Evolutionary conservation across 805 yeast species (phyloP), one percentile per base, ranked within the genome.

Genomic region (Clavispora carvajalis): DNA sequence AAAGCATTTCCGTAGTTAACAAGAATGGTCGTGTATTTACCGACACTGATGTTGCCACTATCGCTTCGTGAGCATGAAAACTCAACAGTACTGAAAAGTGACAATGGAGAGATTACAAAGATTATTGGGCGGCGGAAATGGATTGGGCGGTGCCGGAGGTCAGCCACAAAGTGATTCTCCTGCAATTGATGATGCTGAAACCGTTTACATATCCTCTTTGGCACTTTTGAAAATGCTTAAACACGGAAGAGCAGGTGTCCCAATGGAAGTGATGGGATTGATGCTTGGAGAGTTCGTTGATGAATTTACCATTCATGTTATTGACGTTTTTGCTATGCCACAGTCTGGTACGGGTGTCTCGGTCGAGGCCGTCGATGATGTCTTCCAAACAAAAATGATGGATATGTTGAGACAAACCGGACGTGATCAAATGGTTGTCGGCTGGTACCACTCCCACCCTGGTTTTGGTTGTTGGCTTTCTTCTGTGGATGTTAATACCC

Each of bases 381-480:
- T 95, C 37, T 93, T 93, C 70, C 99, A 93, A 64, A 90, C 98
- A 3, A 86, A 83, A 60, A 95, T 93, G 99, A 93, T 93, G 99
- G 99, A 93, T 59, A 93, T 93, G 99, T 76, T 93, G 58, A 82
- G 85, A 66, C 99, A 93, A 63, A 93, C 99, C 1, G 99, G 99
- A n/a, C 77, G 99, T 63, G 97, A 90, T 65, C 95, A 93, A 62
- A 89, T 87, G 87, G 99, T 93, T 39, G 99, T 93, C 37, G 99
- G 99, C 24, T 93, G 99, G 99, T 93, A 93, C 70, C 99, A 93
- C 62, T 90, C 98, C 11, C 99, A 93, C 67, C 99, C 99, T 4
- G 99, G 99, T 13, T 93, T 91, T 62, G 99, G 99, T n/a, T 93
- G 99, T 71, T 93, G 99, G 99, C 74, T 93, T 53, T 90, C 98